Conservation (phyloP, 352 stramenopile species). For the Pythium sukuiense region DNA sequence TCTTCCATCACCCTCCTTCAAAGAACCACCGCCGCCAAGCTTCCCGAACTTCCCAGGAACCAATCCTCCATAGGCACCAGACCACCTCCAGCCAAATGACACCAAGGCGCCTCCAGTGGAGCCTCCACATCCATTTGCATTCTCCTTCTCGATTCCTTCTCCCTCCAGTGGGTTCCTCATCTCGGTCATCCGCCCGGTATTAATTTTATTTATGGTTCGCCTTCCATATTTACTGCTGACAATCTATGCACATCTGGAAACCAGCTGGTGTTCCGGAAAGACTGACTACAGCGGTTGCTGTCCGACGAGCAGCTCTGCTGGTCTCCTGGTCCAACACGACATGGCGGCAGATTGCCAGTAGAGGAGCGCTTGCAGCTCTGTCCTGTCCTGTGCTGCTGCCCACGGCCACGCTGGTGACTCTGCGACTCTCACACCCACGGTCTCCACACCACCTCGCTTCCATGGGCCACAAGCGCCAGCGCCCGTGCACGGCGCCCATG, state of each 20-base stretch:
- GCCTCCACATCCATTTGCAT: too few species aligned
- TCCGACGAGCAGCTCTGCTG: neutral
- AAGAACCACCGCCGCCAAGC: neutral
- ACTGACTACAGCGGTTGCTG: neutral
- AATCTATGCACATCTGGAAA: neutral
- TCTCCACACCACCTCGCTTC: too few species aligned
- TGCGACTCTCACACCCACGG: neutral
- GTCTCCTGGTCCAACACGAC: neutral
- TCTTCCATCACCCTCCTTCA: neutral
- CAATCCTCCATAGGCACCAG: too few species aligned
- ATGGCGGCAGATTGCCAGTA: neutral
- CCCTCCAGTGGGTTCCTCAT: too few species aligned
- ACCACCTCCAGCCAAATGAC: too few species aligned
- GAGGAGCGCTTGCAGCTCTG: too few species aligned
- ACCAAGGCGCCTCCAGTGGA: too few species aligned
- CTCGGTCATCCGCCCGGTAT: too few species aligned
- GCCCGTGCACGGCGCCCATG: neutral
- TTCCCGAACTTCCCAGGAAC: too few species aligned
- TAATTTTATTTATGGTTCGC: neutral
- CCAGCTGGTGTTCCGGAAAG: neutral
- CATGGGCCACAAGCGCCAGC: constrained; percentile 19
- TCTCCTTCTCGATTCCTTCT: too few species aligned
- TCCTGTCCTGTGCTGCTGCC: too few species aligned
- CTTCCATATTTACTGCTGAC: neutral
- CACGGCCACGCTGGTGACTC: neutral